phyloP scores from a whole-genome alignment of 2,329 filamentous ascomycete species.

The Metarhizium album region DNA sequence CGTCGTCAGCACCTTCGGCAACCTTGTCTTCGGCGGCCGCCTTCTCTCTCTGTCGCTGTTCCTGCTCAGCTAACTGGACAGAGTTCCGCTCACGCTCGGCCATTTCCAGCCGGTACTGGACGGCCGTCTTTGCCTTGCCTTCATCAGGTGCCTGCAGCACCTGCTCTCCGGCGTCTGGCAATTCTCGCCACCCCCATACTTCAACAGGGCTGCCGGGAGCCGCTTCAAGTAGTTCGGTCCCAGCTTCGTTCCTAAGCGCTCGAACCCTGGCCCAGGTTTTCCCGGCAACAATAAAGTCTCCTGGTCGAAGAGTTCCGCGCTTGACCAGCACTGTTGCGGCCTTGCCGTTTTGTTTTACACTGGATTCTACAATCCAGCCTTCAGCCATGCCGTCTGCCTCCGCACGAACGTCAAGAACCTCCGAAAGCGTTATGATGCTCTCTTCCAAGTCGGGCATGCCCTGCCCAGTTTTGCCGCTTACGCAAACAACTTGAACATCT shows the following conservation, averaged over 20 bases:
- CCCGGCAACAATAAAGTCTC: slow-evolving; percentile 80
- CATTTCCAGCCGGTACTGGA: slow-evolving; percentile 65
- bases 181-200: slow-evolving; percentile 84
- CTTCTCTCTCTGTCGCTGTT: slow-evolving; percentile 49
- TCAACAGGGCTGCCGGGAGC: slow-evolving; percentile 84
- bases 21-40: slow-evolving; percentile 28
- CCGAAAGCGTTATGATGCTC: slow-evolving; percentile 72
- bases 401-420: slow-evolving; percentile 83
- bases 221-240: slow-evolving; percentile 58
- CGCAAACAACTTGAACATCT: slow-evolving; percentile 81
- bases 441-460: slow-evolving; percentile 92
- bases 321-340: slow-evolving; percentile 84
- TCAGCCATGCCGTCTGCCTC: slow-evolving; percentile 68
- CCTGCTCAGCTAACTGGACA: slow-evolving; percentile 66
- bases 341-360: slow-evolving; percentile 73
- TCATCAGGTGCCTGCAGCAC: slow-evolving; percentile 76
- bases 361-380: slow-evolving; percentile 89
- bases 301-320: slow-evolving; percentile 70
- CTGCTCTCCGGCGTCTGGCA: slow-evolving; percentile 74
- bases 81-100: slow-evolving; percentile 63
- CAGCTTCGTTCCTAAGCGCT: slow-evolving; percentile 74
- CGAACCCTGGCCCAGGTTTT: slow-evolving; percentile 82
- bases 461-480: slow-evolving; percentile 86
- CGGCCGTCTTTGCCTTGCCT: slow-evolving; percentile 64
- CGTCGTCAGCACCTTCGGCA: slow-evolving; percentile 26